Percentiles rank a stretch among this genome's conserved stretches.
These are phyloP conservation scores for Rhipidocladum racemiflorum DNA, from an alignment of 176 grass and related monocot genomes.

Conservation along the genomic window DNA sequence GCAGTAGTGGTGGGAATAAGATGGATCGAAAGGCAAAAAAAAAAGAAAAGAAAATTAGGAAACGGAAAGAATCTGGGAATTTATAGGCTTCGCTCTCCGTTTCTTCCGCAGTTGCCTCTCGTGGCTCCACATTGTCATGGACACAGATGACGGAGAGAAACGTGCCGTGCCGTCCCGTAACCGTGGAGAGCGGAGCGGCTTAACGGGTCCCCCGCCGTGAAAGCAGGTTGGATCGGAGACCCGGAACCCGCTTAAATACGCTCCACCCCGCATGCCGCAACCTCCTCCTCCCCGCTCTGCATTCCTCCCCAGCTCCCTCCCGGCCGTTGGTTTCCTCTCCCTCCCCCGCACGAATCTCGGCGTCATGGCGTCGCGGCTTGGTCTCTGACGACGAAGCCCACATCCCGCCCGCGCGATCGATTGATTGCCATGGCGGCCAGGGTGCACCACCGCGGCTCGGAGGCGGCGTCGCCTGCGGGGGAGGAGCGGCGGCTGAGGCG, in stretches of 20 bases:
- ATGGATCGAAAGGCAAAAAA: neutral
- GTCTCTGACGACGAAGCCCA: slow-evolving; percentile 13
- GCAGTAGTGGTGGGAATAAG: neutral
- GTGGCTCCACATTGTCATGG: neutral
- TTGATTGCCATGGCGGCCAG: neutral
- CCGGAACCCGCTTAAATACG: neutral
- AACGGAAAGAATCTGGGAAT: neutral
- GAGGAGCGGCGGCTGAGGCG: slow-evolving; percentile 11
- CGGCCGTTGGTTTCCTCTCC: no score
- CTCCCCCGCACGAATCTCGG: neutral
- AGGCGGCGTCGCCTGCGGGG: neutral
- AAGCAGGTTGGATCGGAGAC: neutral
- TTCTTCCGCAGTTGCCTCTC: neutral
- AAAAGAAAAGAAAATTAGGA: neutral
- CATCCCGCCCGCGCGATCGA: neutral
- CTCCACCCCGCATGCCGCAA: neutral
- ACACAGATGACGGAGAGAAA: neutral
- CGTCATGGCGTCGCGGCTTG: neutral
- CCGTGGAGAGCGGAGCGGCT: neutral
- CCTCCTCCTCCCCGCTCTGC: neutral
- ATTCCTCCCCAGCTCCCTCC: no score
- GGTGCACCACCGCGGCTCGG: neutral
- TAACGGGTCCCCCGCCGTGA: slow-evolving; percentile 1
- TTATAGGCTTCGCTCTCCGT: neutral
- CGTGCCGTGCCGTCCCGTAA: neutral